Conservation (phyloP, 208 protist genomes). For the Herpetomonas muscarum region DNA sequence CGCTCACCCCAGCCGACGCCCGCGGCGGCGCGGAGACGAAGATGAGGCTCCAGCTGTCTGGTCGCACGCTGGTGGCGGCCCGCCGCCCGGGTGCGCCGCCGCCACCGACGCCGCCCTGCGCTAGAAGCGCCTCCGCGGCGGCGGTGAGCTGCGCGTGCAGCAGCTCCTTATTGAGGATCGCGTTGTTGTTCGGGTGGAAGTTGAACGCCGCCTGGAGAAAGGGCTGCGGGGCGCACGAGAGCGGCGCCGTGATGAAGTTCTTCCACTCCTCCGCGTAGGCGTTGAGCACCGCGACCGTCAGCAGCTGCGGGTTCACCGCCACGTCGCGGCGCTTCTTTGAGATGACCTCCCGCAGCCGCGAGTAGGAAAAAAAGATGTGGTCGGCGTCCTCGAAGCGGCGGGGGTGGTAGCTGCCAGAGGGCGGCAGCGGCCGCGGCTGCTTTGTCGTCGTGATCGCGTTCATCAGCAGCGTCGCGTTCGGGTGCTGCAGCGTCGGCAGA, state of each 20-base stretch:
- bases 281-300: conserved; percentile 74
- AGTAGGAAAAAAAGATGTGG: conserved; percentile 82
- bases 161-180: conserved; percentile 78
- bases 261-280: conserved; percentile 83
- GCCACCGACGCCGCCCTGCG: conserved; percentile 19
- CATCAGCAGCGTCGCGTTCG: conserved; percentile 69
- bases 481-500: conserved; percentile 70
- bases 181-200: conserved; percentile 38
- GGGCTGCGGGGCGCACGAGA: conserved; percentile 55
- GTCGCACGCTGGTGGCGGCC: background rate
- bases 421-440: conserved; percentile 26
- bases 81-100: background rate
- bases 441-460: conserved; percentile 49
- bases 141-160: conserved; percentile 73
- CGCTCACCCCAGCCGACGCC: conserved; percentile 29
- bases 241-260: conserved; percentile 69
- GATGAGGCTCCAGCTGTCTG: conserved; percentile 39
- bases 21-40: conserved; percentile 67
- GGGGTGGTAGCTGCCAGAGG: conserved; percentile 17
- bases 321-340: conserved; percentile 63
- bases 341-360: conserved; percentile 73
- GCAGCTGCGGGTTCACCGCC: conserved; percentile 49
- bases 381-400: conserved; percentile 63
- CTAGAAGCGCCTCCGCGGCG: conserved; percentile 50
- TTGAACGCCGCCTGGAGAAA: conserved; percentile 75